A percentile compares a stretch with the other conserved stretches of the same genome.
These are phyloP conservation scores for Gynostemma pentaphyllum DNA, from an alignment of 306 rosid species.

Conservation along the genomic window DNA sequence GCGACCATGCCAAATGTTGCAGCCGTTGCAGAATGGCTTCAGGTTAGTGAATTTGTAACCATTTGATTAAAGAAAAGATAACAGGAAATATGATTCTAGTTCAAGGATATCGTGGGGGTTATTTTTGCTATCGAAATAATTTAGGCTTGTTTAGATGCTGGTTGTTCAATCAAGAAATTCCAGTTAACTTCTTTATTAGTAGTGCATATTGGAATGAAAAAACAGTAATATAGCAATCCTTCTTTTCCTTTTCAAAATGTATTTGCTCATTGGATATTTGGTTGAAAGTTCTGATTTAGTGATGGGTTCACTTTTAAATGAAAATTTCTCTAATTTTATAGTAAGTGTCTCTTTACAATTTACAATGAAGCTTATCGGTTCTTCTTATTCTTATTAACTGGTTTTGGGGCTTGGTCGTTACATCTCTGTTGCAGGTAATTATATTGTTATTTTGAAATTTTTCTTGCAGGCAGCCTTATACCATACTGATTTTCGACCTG, in stretches of 20 bases:
- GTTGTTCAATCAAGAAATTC: not conserved
- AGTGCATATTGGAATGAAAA: not conserved
- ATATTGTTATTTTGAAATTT: not conserved
- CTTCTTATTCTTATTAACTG: not conserved
- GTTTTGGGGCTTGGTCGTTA: not conserved
- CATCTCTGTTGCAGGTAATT: not conserved
- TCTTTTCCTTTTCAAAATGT: not conserved
- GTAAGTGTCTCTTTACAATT: not conserved
- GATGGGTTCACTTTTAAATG: not conserved
- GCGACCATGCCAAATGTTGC: conserved; percentile 99
- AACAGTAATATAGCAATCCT: not conserved
- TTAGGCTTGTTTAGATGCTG: not conserved
- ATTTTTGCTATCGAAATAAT: not conserved
- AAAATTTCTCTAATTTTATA: not conserved
- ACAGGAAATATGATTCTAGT: not conserved
- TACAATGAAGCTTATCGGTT: not conserved
- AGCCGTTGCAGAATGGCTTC: conserved; percentile 98
- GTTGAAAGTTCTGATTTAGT: not conserved
- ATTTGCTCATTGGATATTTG: not conserved
- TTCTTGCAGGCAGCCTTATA: conserved; percentile 82
- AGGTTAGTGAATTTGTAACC: conserved; percentile 37
- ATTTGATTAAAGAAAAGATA: not conserved
- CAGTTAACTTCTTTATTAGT: not conserved
- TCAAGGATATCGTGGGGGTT: not conserved
- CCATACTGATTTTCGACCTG: conserved; percentile 92